A percentile compares a stretch with the other conserved stretches of the same genome.
phyloP scores from a whole-genome alignment of 257 asterid species.

The Lithospermum erythrorhizon region DNA sequence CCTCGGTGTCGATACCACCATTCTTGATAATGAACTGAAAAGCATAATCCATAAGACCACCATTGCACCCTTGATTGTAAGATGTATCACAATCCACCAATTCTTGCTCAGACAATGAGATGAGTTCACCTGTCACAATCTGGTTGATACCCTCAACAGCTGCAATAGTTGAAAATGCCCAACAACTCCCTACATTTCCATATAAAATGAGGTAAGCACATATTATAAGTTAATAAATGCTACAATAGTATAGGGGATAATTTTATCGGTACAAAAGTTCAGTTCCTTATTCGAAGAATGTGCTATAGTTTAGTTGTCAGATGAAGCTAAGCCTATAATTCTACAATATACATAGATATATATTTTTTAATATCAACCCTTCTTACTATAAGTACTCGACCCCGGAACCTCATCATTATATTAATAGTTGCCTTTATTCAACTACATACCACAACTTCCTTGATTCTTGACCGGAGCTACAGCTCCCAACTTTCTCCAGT shows the following conservation, averaged over 20 bases:
- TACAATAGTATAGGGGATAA: too few species aligned
- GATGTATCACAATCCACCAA: constrained; percentile 34
- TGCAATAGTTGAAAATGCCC: constrained; percentile 39
- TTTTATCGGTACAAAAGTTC: too few species aligned
- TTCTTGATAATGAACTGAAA: constrained; percentile 29
- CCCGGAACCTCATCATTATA: too few species aligned
- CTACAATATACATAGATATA: too few species aligned
- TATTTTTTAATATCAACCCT: too few species aligned
- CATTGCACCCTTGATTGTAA: constrained; percentile 24
- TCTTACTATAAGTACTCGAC: too few species aligned
- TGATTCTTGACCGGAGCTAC: constrained; percentile 60
- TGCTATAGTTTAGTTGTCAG: too few species aligned
- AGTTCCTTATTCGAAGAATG: too few species aligned
- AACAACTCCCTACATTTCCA: constrained; percentile 36
- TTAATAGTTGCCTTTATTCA: not conserved
- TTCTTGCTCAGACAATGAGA: constrained; percentile 36
- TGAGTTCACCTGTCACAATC: constrained; percentile 19
- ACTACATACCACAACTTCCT: constrained; percentile 66
- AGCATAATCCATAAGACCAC: constrained; percentile 39
- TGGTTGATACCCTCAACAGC: constrained; percentile 31
- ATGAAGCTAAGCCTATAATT: too few species aligned
- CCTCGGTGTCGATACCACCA: constrained; percentile 37
- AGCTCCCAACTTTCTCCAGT: constrained; percentile 74
- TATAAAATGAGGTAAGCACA: not conserved
- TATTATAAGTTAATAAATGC: not conserved